phyloP scores from a whole-genome alignment of 352 stramenopile genomes.

The Globisporangium middletonii region DNA sequence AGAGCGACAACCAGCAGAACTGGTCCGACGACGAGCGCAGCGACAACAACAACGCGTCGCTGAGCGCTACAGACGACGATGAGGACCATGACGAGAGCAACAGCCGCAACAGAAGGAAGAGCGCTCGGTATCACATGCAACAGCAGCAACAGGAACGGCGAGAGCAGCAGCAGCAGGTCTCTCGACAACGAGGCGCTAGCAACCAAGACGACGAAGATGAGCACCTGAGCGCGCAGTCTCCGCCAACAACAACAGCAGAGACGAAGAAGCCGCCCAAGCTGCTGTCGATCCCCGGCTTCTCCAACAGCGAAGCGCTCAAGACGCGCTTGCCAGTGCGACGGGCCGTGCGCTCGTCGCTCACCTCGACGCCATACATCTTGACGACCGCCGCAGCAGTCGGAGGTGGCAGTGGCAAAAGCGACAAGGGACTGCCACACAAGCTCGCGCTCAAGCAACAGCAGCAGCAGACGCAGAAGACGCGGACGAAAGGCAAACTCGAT shows the following conservation, averaged over 20 bases:
- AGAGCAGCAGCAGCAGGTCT: background rate
- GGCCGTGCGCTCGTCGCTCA: background rate
- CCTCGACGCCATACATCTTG: background rate
- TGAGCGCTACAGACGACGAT: background rate
- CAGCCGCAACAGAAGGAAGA: background rate
- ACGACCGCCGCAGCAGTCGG: too few relatives aligned
- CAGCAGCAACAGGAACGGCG: background rate
- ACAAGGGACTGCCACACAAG: background rate
- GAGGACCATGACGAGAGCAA: background rate
- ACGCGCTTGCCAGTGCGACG: conserved; percentile 6
- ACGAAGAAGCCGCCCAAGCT: conserved; percentile 9
- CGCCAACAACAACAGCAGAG: background rate
- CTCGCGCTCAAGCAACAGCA: conserved; percentile 5
- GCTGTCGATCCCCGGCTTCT: conserved; percentile 13
- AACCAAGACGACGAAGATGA: background rate
- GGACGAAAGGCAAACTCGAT: background rate
- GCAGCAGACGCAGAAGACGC: background rate
- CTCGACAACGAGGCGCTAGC: background rate
- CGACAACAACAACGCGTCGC: background rate
- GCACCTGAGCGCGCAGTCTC: background rate
- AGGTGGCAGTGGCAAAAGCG: background rate
- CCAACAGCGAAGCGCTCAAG: conserved; percentile 16
- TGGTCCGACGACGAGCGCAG: conserved; percentile 7
- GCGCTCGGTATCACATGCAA: background rate
- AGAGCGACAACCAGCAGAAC: background rate